Base-by-base conservation (phyloP, 2,329 filamentous ascomycete species). In the Septoria petroselini region DNA sequence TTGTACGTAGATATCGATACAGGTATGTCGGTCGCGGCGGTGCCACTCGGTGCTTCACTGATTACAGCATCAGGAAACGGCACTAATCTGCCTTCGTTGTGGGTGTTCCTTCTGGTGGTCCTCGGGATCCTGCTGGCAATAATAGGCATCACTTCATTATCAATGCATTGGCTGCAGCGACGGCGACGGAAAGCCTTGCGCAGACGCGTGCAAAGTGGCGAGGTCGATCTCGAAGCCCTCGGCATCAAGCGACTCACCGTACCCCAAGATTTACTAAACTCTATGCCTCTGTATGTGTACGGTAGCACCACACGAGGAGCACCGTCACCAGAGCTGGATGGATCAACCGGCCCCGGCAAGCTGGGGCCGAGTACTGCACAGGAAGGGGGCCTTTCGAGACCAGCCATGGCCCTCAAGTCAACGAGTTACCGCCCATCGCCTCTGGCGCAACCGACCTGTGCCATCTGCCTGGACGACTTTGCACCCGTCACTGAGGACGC, bases 401-500 rank as follows among this genome's bases (percentile, higher is more conserved):
- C 29, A 12, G 31, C 35, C 18, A 34, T 44, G 48, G 52, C 29
- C 41, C 11, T 40, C 42, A 39, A 51, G 44, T 17, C 52, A 25
- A 46, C 52, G 30, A 53, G 55, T 48, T 62, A 57, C 52, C 48
- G 52, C 30, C 57, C 62, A 19, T 55, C 59, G 23, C 67, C 69
- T 30, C 76, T 87, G 59, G 82, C 83, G 15, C 93, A 97, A 65
- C 83, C 88, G 0, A 84, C 80, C 2, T 97, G 93, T 65, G 82
- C 88, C n/a, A 95, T 97, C 45, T 98, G 93, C 65, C 77, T 95
- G 1, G 86, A 89, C 47, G 82, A 88, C 52, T 97, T 88, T 63
- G 77, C 85, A 21, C 48, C 58, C 1, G 53, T 54, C 7, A 50
- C 23, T 35, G 33, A 50, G 6, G 59, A 54, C 11, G 38, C 45